Percentiles rank a stretch among this genome's conserved stretches.
Conservation (phyloP, 164 flowering plant species). For the Tinospora cordifolia region DNA sequence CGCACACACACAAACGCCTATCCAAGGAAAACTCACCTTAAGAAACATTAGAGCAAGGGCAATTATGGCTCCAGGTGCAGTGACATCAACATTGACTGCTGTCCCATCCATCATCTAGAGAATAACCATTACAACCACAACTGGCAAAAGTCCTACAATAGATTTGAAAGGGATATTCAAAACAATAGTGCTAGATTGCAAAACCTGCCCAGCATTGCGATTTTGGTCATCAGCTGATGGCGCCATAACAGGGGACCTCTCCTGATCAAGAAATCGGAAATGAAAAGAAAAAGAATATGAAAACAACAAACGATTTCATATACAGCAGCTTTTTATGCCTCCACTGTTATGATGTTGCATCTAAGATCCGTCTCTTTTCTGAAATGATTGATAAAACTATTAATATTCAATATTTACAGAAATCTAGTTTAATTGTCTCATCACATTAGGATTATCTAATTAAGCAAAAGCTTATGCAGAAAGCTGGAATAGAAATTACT, state of each 20-base stretch:
- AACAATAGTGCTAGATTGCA: constrained; percentile 6
- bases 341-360: no score
- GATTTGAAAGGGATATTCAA: neutral
- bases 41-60: constrained; percentile 80
- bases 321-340: no score
- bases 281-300: neutral
- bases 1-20: neutral
- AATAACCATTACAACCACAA: constrained; percentile 1
- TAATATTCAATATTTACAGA: no score
- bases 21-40: constrained; percentile 43
- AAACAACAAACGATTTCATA: neutral
- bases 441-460: no score
- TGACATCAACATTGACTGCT: constrained; percentile 77
- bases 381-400: no score
- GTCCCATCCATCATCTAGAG: constrained; percentile 68
- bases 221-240: constrained; percentile 41
- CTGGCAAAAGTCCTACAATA: neutral
- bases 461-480: no score
- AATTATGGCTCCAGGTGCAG: constrained; percentile 96
- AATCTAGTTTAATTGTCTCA: no score
- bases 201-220: constrained; percentile 60
- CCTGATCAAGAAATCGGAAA: constrained; percentile 30
- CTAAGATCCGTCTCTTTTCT: no score
- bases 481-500: neutral
- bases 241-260: constrained; percentile 28